Evolutionary conservation across 495 filamentous ascomycete genomes (phyloP).

Genomic region (Aspergillus nidulans): DNA sequence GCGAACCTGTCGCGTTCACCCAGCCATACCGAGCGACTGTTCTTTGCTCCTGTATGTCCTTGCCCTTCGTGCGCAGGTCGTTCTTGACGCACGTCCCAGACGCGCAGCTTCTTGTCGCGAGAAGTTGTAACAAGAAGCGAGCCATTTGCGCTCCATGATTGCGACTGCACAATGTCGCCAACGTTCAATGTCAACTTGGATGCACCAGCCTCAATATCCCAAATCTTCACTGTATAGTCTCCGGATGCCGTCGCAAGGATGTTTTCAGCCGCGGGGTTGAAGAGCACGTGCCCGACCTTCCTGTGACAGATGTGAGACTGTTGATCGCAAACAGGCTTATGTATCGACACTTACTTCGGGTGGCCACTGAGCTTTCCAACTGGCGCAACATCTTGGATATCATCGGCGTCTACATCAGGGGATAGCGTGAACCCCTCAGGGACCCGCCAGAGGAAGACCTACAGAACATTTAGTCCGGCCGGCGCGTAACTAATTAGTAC

Average conservation of each 20-base stretch:
- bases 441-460: slow-evolving; percentile 92
- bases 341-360: slow-evolving; percentile 37
- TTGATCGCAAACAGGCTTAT: neutral
- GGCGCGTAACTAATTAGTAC: neutral
- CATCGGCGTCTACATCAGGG: slow-evolving; percentile 71
- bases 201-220: slow-evolving; percentile 84
- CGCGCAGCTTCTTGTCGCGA: slow-evolving; percentile 93
- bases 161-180: slow-evolving; percentile 85
- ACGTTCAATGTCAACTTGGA: slow-evolving; percentile 71
- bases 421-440: slow-evolving; percentile 81
- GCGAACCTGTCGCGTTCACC: slow-evolving; percentile 92
- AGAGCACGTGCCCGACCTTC: slow-evolving; percentile 95
- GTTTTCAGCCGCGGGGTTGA: slow-evolving; percentile 94
- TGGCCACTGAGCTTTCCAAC: slow-evolving; percentile 71
- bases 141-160: slow-evolving; percentile 94
- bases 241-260: slow-evolving; percentile 93
- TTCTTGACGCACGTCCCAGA: slow-evolving; percentile 96
- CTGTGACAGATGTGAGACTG: slow-evolving; percentile 41
- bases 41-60: slow-evolving; percentile 91
- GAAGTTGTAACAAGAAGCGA: slow-evolving; percentile 88
- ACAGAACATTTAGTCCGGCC: slow-evolving; percentile 8
- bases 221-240: slow-evolving; percentile 91
- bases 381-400: slow-evolving; percentile 71
- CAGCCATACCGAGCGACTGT: slow-evolving; percentile 93
- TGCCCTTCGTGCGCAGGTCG: slow-evolving; percentile 76